Conservation (phyloP, 2,329 filamentous ascomycete species). For the Colletotrichum sp. region DNA sequence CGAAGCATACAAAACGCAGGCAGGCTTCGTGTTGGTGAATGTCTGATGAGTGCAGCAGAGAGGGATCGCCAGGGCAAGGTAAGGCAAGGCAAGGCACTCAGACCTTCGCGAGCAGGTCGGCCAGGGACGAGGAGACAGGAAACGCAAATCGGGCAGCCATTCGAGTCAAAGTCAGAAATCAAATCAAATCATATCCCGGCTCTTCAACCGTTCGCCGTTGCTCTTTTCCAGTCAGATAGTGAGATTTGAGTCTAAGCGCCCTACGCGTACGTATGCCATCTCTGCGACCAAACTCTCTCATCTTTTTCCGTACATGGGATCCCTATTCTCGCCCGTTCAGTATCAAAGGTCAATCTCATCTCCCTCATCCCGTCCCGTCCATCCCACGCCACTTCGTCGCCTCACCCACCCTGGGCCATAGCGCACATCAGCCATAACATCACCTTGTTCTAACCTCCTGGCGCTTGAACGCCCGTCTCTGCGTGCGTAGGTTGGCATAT, state of each 20-base stretch:
- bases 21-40: background rate
- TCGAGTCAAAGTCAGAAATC: background rate
- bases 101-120: background rate
- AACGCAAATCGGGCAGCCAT: background rate
- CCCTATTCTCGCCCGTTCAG: background rate
- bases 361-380: background rate
- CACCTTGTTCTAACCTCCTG: background rate
- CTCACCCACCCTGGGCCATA: background rate
- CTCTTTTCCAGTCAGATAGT: background rate
- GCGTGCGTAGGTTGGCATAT: background rate
- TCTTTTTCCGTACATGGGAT: background rate
- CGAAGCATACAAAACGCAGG: background rate
- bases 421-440: background rate
- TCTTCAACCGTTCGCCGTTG: background rate
- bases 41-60: background rate
- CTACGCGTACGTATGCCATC: background rate
- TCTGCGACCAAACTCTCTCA: background rate
- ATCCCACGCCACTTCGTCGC: background rate
- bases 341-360: background rate
- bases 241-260: background rate
- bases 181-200: background rate
- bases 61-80: conserved; percentile 1
- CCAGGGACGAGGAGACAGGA: background rate
- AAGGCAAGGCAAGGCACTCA: background rate
- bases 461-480: background rate